Evolutionary conservation across 371 early-diverging fungal genomes (phyloP).

Genomic region (Syncephalastrum monosporum): DNA sequence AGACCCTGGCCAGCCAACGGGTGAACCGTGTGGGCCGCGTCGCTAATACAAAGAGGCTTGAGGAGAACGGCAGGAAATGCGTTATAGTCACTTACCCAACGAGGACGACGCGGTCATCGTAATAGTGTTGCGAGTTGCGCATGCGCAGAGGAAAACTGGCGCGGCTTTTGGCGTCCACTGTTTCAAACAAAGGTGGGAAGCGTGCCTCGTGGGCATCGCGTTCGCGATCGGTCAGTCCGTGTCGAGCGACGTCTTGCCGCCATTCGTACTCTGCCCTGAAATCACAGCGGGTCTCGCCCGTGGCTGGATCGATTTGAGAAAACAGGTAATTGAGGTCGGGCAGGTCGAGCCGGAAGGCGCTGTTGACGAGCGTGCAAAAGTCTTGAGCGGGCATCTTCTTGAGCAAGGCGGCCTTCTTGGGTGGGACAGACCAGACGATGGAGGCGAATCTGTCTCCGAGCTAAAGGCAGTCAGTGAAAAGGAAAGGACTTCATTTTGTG

Average conservation of each 20-base stretch:
- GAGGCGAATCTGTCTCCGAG: conserved; percentile 66
- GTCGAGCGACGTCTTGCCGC: conserved; percentile 54
- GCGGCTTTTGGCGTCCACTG: conserved; percentile 65
- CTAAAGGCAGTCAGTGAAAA: conserved; percentile 21
- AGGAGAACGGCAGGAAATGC: neutral
- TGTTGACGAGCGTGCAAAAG: conserved; percentile 77
- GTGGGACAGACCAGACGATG: conserved; percentile 89
- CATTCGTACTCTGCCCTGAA: conserved; percentile 65
- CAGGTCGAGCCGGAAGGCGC: conserved; percentile 72
- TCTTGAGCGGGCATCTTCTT: conserved; percentile 57
- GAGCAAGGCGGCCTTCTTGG: conserved; percentile 62
- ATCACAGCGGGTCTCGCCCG: conserved; percentile 39
- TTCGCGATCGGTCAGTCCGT: conserved; percentile 24
- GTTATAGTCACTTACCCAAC: conserved; percentile 65
- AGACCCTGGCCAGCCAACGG: conserved; percentile 97
- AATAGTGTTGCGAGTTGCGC: conserved; percentile 75
- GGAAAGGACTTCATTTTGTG: neutral
- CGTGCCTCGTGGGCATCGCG: conserved; percentile 22
- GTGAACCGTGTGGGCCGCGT: conserved; percentile 96
- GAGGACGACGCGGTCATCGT: conserved; percentile 79
- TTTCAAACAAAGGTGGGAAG: conserved; percentile 65
- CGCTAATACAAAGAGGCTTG: conserved; percentile 45
- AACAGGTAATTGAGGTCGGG: conserved; percentile 77
- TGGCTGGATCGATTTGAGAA: conserved; percentile 47
- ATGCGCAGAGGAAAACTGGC: conserved; percentile 87